Conservation (phyloP, 2,329 filamentous ascomycete genomes). For the Neospermospora avenae region DNA sequence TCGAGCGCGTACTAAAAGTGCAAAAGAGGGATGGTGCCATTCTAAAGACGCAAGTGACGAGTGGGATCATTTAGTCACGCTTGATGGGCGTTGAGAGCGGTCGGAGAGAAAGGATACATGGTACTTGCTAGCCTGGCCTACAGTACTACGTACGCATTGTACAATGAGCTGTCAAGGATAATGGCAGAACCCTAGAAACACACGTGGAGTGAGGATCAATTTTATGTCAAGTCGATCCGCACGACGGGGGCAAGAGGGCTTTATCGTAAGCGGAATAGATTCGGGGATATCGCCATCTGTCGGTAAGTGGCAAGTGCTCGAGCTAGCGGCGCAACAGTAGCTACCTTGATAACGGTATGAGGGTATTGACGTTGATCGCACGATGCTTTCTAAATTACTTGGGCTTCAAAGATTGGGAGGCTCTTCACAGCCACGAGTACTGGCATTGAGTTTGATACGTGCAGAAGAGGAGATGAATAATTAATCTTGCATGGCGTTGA, state of each 20-base stretch:
- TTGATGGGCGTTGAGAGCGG: slow-evolving; percentile 1
- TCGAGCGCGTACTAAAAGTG: background rate
- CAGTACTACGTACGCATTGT: no score
- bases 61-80: background rate
- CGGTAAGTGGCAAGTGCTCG: background rate
- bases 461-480: background rate
- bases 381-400: background rate
- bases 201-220: background rate
- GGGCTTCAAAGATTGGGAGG: background rate
- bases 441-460: background rate
- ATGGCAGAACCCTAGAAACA: background rate
- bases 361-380: background rate
- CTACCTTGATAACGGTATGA: slow-evolving; percentile 1
- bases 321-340: no score
- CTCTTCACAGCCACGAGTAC: background rate
- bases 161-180: slow-evolving; percentile 1
- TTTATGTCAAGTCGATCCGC: background rate
- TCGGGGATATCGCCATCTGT: background rate
- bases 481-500: background rate
- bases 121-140: background rate
- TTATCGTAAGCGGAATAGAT: background rate
- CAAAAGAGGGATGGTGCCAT: background rate
- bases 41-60: background rate
- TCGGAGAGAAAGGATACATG: background rate
- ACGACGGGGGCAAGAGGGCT: background rate